Evolutionary conservation across 768 basidiomycete species (phyloP).

Genomic region (Strobilomyces dryophilus): DNA sequence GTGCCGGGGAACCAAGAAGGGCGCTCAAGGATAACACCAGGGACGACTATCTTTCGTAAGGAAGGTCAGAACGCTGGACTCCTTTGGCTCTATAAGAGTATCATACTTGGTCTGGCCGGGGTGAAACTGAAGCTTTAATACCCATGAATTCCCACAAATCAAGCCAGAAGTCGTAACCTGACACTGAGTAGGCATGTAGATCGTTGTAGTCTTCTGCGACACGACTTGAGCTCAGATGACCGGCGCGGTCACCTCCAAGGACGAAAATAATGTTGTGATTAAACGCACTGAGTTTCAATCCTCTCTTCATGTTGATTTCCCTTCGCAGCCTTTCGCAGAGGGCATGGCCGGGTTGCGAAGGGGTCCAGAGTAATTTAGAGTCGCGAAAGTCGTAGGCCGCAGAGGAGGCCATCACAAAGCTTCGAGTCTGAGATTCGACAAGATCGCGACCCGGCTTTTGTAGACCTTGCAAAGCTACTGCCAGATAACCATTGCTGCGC

Average conservation of each 20-base stretch:
- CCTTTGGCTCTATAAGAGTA: neutral
- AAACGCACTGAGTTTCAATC: slow-evolving; percentile 44
- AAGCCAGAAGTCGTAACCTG: slow-evolving; percentile 63
- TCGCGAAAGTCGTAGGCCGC: slow-evolving; percentile 29
- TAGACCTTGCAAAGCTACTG: too few relatives aligned
- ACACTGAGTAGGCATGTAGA: slow-evolving; percentile 64
- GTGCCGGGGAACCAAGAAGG: slow-evolving; percentile 67
- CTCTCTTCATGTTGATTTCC: slow-evolving; percentile 60
- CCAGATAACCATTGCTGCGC: too few relatives aligned
- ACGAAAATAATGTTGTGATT: too few relatives aligned
- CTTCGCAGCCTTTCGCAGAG: slow-evolving; percentile 51
- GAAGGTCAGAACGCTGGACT: neutral
- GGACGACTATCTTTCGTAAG: slow-evolving; percentile 36
- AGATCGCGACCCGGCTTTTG: too few relatives aligned
- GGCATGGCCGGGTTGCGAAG: slow-evolving; percentile 39
- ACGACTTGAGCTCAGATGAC: neutral
- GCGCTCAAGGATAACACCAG: slow-evolving; percentile 50
- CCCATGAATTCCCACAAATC: slow-evolving; percentile 65
- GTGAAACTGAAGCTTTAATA: slow-evolving; percentile 57
- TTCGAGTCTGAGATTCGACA: too few relatives aligned
- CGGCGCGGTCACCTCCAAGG: neutral
- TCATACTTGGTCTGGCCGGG: slow-evolving; percentile 39
- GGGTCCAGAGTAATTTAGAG: slow-evolving; percentile 50
- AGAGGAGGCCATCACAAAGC: slow-evolving; percentile 2
- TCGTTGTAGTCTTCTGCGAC: slow-evolving; percentile 58